Percentiles rank a stretch among this genome's conserved stretches.
phyloP scores from a whole-genome alignment of 2,329 filamentous ascomycete species.

The Ophiosphaerella narmari region DNA sequence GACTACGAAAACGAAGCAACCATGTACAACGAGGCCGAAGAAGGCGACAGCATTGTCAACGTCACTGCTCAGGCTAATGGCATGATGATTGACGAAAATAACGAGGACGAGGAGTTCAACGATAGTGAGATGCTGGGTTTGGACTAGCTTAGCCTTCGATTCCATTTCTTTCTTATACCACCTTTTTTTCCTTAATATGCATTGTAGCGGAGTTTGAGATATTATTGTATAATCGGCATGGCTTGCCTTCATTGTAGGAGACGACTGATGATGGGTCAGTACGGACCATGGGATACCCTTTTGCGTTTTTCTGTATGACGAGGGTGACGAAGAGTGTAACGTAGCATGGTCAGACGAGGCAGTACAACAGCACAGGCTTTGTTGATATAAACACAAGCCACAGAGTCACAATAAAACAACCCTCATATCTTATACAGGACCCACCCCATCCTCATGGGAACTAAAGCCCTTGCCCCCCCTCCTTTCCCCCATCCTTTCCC shows the following conservation, averaged over 20 bases:
- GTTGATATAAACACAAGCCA: too few relatives aligned
- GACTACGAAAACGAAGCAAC: constrained; percentile 31
- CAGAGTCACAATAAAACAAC: too few relatives aligned
- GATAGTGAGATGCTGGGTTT: constrained; percentile 51
- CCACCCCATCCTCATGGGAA: neutral
- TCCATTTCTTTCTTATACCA: neutral
- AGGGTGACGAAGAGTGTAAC: neutral
- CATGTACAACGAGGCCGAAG: constrained; percentile 39
- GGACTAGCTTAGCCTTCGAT: constrained; percentile 14
- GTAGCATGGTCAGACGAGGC: neutral
- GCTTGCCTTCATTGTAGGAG: constrained; percentile 3
- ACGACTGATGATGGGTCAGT: too few relatives aligned
- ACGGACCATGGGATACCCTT: neutral
- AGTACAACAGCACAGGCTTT: neutral
- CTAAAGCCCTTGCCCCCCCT: neutral
- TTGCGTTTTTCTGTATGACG: neutral
- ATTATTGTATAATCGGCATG: constrained; percentile 19
- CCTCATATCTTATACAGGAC: too few relatives aligned
- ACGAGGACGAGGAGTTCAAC: constrained; percentile 49
- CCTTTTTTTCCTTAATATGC: neutral
- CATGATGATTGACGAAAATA: constrained; percentile 47
- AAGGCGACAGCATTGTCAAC: constrained; percentile 40
- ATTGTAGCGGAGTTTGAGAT: constrained; percentile 3
- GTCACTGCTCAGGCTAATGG: constrained; percentile 43
- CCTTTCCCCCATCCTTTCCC: neutral